Evolutionary conservation across 495 filamentous ascomycete genomes (phyloP).

Genomic region (Chlorociboria aeruginascens): DNA sequence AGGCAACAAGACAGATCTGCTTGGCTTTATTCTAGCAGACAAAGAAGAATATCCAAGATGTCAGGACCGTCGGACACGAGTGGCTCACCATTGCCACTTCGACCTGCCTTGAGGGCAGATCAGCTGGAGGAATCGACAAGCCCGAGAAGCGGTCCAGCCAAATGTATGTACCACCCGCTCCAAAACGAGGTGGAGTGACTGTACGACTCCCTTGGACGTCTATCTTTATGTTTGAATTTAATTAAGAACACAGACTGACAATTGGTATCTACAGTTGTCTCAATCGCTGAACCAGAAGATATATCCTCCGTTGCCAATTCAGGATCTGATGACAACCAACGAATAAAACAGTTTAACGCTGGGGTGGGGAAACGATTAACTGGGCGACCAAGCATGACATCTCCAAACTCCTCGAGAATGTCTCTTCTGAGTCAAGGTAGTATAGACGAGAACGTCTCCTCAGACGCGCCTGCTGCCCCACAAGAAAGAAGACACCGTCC

Average conservation of each 20-base stretch:
- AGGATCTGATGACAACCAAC: slow-evolving; percentile 7
- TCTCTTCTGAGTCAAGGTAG: slow-evolving; percentile 13
- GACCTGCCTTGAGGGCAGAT: slow-evolving; percentile 13
- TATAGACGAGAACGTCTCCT: slow-evolving; percentile 11
- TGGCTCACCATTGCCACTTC: slow-evolving; percentile 7
- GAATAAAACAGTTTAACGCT: slow-evolving; percentile 15
- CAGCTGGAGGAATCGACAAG: slow-evolving; percentile 7
- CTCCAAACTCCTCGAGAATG: slow-evolving; percentile 11
- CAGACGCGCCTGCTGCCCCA: slow-evolving; percentile 2
- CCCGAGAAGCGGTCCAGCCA: slow-evolving; percentile 14
- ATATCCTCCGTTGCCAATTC: slow-evolving; percentile 12
- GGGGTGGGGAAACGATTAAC: slow-evolving; percentile 16
- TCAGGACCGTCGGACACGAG: slow-evolving; percentile 6
- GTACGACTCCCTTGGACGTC: neutral
- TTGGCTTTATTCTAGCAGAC: neutral
- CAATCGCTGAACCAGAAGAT: slow-evolving; percentile 23
- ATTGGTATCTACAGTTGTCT: slow-evolving; percentile 17
- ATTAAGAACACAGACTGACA: neutral
- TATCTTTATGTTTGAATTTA: neutral
- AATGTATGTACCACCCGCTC: slow-evolving; percentile 11
- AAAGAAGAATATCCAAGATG: slow-evolving; percentile 3
- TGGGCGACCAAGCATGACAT: slow-evolving; percentile 14
- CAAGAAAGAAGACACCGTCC: slow-evolving; percentile 6
- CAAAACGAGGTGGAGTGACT: neutral
- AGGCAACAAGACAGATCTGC: no score